phyloP scores from a whole-genome alignment of 2,329 filamentous ascomycete genomes.

The Aphanoascus verrucosus region DNA sequence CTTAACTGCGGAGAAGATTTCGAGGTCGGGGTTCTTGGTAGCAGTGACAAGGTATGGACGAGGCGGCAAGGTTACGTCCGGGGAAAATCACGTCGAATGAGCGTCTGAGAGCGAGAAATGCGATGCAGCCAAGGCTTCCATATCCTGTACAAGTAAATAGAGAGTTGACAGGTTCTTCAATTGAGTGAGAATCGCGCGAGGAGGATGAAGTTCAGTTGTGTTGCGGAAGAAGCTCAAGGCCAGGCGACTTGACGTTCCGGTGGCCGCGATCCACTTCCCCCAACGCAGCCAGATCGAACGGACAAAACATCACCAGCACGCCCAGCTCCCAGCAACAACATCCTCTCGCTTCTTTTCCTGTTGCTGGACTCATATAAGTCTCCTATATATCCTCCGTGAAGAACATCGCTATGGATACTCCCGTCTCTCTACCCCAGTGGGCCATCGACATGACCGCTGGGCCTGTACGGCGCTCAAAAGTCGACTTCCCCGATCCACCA shows the following conservation, averaged over 20 bases:
- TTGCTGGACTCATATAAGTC: no score
- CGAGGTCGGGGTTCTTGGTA: background rate
- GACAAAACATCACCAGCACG: no score
- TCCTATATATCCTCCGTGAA: background rate
- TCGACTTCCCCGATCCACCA: conserved; percentile 69
- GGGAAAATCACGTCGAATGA: background rate
- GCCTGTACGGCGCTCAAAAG: conserved; percentile 52
- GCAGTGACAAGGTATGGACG: conserved; percentile 5
- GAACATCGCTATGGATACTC: conserved; percentile 14
- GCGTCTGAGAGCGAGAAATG: background rate
- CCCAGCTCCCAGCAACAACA: no score
- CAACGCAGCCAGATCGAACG: no score
- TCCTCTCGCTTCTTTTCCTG: no score
- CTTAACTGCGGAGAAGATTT: conserved; percentile 5
- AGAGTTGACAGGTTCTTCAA: background rate
- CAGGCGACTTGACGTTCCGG: no score
- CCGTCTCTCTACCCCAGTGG: conserved; percentile 52
- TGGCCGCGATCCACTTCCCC: background rate
- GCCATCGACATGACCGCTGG: conserved; percentile 66
- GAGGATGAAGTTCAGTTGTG: background rate
- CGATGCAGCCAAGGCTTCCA: background rate
- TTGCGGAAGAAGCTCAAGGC: background rate
- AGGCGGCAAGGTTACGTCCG: conserved; percentile 7
- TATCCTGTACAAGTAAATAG: background rate
- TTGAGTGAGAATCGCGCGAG: background rate